Evolutionary conservation across 75 land plant species (phyloP).

Genomic region (Selaginella moellendorffii): DNA sequence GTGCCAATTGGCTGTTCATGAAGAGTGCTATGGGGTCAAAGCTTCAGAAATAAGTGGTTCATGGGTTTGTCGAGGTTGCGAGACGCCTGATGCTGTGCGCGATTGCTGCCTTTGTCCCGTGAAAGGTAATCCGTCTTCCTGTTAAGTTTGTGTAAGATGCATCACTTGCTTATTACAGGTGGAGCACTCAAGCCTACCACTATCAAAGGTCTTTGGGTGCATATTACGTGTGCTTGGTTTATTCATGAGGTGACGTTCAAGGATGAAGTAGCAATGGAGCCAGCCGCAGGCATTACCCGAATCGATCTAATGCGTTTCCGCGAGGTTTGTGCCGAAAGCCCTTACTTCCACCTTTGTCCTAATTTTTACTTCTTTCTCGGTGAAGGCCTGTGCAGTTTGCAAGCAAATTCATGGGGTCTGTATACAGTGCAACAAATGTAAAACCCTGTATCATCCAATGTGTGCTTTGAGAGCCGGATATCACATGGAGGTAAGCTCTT

Average conservation of each 20-base stretch:
- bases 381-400: conserved; percentile 63
- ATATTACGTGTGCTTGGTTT: conserved; percentile 98
- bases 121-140: conserved; percentile 34
- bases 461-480: conserved; percentile 96
- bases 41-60: conserved; percentile 60
- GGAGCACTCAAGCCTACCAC: conserved; percentile 94
- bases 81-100: conserved; percentile 57
- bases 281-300: conserved; percentile 79
- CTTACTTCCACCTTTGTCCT: neutral
- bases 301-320: conserved; percentile 54
- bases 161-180: conserved; percentile 28
- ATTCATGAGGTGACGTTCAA: conserved; percentile 67
- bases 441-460: conserved; percentile 78
- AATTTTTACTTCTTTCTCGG: neutral
- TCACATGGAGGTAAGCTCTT: conserved; percentile 71
- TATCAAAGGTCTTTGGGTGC: conserved; percentile 68
- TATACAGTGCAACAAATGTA: conserved; percentile 66
- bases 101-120: conserved; percentile 98
- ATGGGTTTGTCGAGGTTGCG: conserved; percentile 96
- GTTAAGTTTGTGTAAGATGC: neutral
- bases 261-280: conserved; percentile 77
- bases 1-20: conserved; percentile 98
- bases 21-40: conserved; percentile 93
- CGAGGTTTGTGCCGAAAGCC: conserved; percentile 36
- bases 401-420: conserved; percentile 93